Evolutionary conservation across 2,329 filamentous ascomycete genomes (phyloP).

Genomic region (Verruconis gallopava): DNA sequence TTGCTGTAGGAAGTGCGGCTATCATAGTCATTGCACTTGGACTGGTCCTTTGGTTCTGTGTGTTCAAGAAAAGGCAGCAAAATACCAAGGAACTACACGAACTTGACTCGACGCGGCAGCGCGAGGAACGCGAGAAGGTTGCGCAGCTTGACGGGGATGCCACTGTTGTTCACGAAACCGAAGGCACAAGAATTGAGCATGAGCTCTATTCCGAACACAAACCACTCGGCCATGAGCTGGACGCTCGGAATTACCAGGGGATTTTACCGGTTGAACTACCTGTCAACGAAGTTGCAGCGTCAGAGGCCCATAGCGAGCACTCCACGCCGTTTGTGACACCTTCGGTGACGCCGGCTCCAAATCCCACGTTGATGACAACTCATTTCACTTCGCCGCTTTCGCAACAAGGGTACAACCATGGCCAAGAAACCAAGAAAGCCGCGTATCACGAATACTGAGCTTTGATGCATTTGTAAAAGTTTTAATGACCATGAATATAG

Average conservation of each 20-base stretch:
- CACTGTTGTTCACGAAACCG: background rate
- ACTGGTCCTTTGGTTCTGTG: constrained; percentile 2
- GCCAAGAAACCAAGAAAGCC: too few relatives aligned
- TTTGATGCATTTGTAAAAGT: too few relatives aligned
- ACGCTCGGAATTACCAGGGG: too few relatives aligned
- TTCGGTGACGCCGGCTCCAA: background rate
- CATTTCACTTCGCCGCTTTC: too few relatives aligned
- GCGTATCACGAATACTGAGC: too few relatives aligned
- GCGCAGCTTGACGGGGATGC: background rate
- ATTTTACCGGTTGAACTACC: background rate
- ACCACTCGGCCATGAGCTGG: too few relatives aligned
- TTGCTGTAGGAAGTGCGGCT: constrained; percentile 28
- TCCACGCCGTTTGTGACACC: background rate
- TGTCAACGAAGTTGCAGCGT: background rate
- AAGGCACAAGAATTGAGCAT: background rate
- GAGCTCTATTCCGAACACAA: background rate
- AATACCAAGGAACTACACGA: background rate
- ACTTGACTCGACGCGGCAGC: background rate
- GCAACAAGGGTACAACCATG: too few relatives aligned
- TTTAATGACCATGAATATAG: too few relatives aligned
- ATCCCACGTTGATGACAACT: too few relatives aligned
- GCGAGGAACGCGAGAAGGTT: background rate
- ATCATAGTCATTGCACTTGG: constrained; percentile 10
- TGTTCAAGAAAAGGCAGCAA: constrained; percentile 6
- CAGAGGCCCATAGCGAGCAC: background rate